A percentile compares a stretch with the other conserved stretches of the same genome.
Evolutionary conservation across 352 stramenopile species (phyloP).

Genomic region (Thraustochytrium sp.): DNA sequence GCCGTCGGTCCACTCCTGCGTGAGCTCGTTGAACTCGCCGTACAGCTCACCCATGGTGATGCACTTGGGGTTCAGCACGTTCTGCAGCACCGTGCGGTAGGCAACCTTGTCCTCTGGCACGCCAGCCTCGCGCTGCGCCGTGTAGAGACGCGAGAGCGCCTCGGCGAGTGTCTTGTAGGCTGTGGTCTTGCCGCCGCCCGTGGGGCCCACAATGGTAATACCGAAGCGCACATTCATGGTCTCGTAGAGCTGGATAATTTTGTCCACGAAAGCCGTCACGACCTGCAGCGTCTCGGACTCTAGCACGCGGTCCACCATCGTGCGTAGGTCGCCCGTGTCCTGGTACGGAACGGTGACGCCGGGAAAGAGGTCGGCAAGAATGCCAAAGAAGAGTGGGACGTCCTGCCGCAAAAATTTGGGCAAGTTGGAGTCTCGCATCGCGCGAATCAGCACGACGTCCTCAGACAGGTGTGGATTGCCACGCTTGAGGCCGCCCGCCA

Average conservation of each 20-base stretch:
- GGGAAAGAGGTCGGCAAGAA: conserved; percentile 90
- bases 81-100: conserved; percentile 72
- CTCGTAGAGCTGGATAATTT: conserved; percentile 92
- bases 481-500: conserved; percentile 82
- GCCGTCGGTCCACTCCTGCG: conserved; percentile 89
- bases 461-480: conserved; percentile 80
- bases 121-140: background rate
- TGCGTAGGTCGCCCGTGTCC: conserved; percentile 77
- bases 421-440: conserved; percentile 88
- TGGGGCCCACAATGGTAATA: conserved; percentile 87
- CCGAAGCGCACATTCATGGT: conserved; percentile 88
- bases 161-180: conserved; percentile 20
- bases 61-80: conserved; percentile 86
- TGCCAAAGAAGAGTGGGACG: conserved; percentile 80
- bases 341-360: conserved; percentile 80
- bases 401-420: conserved; percentile 92
- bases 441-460: conserved; percentile 87
- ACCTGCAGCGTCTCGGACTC: conserved; percentile 69
- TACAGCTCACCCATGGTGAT: conserved; percentile 86
- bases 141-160: background rate
- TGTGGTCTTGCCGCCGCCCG: conserved; percentile 76
- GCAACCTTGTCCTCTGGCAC: conserved; percentile 42
- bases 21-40: conserved; percentile 85
- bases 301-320: conserved; percentile 73
- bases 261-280: conserved; percentile 77